phyloP scores from a whole-genome alignment of 345 rosid genomes.

The Citrus sp. region DNA sequence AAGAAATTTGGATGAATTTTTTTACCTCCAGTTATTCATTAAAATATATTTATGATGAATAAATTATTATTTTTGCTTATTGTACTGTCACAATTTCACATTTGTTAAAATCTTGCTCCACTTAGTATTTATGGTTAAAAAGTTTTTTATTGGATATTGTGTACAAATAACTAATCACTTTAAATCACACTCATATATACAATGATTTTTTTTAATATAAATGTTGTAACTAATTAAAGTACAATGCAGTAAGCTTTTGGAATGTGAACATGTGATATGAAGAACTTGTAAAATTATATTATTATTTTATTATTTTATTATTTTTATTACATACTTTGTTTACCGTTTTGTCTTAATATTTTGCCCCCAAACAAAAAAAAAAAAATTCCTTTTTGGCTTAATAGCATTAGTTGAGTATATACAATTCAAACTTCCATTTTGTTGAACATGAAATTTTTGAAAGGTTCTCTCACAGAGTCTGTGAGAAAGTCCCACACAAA shows the following conservation, averaged over 20 bases:
- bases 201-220: no score
- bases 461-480: not conserved
- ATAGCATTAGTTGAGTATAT: not conserved
- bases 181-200: not conserved
- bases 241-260: not conserved
- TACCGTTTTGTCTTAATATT: not conserved
- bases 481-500: not conserved
- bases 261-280: not conserved
- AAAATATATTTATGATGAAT: not conserved
- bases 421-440: not conserved
- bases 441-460: not conserved
- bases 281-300: not conserved
- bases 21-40: not conserved
- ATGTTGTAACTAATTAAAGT: no score
- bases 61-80: no score
- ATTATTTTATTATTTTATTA: no score
- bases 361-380: not conserved
- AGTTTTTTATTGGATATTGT: not conserved
- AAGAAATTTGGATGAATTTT: no score
- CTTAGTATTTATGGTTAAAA: not conserved
- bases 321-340: not conserved
- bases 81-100: not conserved
- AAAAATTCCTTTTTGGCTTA: not conserved
- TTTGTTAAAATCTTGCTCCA: not conserved
- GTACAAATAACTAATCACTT: not conserved